Base-by-base conservation (phyloP, 306 rosid species). In the Trifolium dubium region DNA sequence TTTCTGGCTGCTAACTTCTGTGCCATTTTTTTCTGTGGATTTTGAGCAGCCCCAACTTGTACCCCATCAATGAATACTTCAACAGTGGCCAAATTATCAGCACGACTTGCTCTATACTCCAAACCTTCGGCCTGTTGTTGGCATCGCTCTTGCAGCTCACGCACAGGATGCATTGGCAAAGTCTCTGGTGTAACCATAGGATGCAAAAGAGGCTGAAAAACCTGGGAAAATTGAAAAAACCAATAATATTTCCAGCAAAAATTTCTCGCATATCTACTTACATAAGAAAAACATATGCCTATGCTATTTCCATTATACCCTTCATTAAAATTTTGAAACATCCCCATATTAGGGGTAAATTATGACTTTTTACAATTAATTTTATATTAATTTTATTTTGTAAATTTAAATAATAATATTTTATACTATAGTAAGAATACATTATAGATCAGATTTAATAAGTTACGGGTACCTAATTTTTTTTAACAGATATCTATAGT, bases 181-280 rank as follows among this genome's bases (percentile, higher is more conserved):
- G 99, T 94, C 92, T 92, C 99, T 2, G 99, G 99, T 23, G 99
- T 94, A 75, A 94, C 99, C 93, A 94, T 92, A 46, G 99, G 99
- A 40, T 94, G 91, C 88, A 94, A 77, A 40, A 94, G 88, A 70
- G 99, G 99, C 84, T 94, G 89, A 77, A 92, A 94, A 69, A 83
- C 99, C 99, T 94, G 72, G 14, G 28, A 55, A 80, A 62, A 76
- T 68, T 39, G 72, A 60, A 47, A 74, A 39, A 70, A 75, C 32
- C 56, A 50, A 28, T 44, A 35, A 76, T 70, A 50, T 59, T 58
- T 23, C 50, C 29, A 9, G 32, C 74, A 23, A 23, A 0, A 23
- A 23, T 23, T 23, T 23, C 23, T 23, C 23, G n/a, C n/a, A n/a
- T 23, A 23, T 23, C 23, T 23, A 23, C 23, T 23, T 23, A 23